These are phyloP conservation scores for Nitzschia putrida DNA, from an alignment of 108 stramenopile species.

Conservation along the genomic window DNA sequence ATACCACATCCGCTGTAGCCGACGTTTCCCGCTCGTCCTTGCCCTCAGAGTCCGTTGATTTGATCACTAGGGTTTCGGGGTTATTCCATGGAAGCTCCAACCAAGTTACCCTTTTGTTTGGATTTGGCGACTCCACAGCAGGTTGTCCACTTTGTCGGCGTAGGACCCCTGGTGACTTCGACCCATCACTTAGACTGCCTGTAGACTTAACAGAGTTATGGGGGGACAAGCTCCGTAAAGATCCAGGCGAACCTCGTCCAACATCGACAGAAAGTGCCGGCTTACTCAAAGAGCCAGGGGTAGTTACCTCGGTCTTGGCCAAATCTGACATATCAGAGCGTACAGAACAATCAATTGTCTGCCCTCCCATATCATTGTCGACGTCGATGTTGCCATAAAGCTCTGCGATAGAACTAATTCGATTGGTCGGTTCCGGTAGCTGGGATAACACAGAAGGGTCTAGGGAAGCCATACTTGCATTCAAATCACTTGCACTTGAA, in stretches of 20 bases:
- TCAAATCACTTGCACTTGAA: neutral
- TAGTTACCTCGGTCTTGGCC: neutral
- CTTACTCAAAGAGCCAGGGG: neutral
- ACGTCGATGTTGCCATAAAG: slow-evolving; percentile 1
- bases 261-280: neutral
- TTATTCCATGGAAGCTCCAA: slow-evolving; percentile 15
- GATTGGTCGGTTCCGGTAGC: neutral
- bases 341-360: neutral
- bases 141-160: slow-evolving; percentile 4
- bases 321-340: neutral
- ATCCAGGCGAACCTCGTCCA: slow-evolving; percentile 3
- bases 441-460: slow-evolving; percentile 6
- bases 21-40: slow-evolving; percentile 11
- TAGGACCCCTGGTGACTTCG: slow-evolving; percentile 11
- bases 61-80: slow-evolving; percentile 15
- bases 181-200: neutral
- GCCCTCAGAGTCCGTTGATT: slow-evolving; percentile 17
- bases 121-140: slow-evolving; percentile 7
- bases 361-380: neutral
- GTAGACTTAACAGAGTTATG: slow-evolving; percentile 3
- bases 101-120: slow-evolving; percentile 16
- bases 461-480: slow-evolving; percentile 6
- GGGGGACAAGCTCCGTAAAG: neutral
- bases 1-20: neutral
- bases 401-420: slow-evolving; percentile 7